phyloP scores from a whole-genome alignment of 2,329 filamentous ascomycete genomes.

The Nothophoma quercina region DNA sequence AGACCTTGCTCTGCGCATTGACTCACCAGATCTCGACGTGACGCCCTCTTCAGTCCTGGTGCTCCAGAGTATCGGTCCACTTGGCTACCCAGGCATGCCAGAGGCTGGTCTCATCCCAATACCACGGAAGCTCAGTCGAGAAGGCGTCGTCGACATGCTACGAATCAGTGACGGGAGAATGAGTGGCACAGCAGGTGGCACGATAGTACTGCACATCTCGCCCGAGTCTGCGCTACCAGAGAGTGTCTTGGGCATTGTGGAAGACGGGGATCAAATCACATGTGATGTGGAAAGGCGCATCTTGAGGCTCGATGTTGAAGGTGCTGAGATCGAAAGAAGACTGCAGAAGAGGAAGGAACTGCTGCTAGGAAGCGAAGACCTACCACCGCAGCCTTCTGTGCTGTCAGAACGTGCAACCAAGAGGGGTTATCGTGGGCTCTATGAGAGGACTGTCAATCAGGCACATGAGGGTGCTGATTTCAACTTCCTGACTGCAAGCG shows the following conservation, averaged over 20 bases:
- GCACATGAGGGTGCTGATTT: conserved; percentile 67
- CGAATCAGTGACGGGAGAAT: conserved; percentile 63
- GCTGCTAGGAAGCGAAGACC: conserved; percentile 26
- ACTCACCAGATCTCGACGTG: conserved; percentile 70
- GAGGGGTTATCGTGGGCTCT: conserved; percentile 67
- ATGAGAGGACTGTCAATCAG: conserved; percentile 67
- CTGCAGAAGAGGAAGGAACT: conserved; percentile 42
- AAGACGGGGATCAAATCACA: conserved; percentile 58
- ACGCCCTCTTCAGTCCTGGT: conserved; percentile 83
- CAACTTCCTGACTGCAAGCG: conserved; percentile 61
- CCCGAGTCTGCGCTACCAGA: conserved; percentile 59
- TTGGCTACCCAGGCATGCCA: conserved; percentile 91
- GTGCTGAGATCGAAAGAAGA: conserved; percentile 52
- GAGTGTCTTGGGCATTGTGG: conserved; percentile 59
- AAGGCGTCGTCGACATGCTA: conserved; percentile 62
- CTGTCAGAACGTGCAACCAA: conserved; percentile 14
- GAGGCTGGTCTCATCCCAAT: conserved; percentile 86
- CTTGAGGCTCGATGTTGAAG: conserved; percentile 53
- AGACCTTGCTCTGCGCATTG: conserved; percentile 75
- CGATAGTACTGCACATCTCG: conserved; percentile 62
- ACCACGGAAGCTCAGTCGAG: conserved; percentile 66
- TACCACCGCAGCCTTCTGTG: conserved; percentile 10
- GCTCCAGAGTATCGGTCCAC: conserved; percentile 88
- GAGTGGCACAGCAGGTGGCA: conserved; percentile 64
- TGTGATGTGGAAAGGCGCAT: conserved; percentile 55